Evolutionary conservation across 208 protist genomes (phyloP), one percentile per base, ranked within the genome.

Genomic region (Leishmania mexicana): DNA sequence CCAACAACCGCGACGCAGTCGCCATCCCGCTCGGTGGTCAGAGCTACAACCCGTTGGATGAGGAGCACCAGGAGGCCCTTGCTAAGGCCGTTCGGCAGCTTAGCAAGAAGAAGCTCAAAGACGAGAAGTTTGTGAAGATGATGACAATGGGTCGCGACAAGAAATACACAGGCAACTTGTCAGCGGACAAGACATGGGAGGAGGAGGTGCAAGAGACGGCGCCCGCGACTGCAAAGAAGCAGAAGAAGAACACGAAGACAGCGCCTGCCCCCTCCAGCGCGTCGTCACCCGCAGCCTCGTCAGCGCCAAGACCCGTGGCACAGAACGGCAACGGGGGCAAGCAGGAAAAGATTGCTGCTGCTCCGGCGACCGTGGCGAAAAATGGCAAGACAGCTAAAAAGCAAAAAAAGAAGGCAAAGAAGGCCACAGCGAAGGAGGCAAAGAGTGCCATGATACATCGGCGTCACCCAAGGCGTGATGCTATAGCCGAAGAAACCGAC

Each of bases 21-120:
- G 74, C 93, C 3, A 71, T 86, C 13, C 95, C 95, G 3, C 89
- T 94, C 47, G 86, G 73, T 13, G 95, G 95, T 0, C 95, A 97
- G 80, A 96, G 92, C 85, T 97, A 97, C 90, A 96, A 97, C 88
- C 95, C 95, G 0, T 38, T 78, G 17, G 90, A 96, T 77, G 85
- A 82, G 11, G 93, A 94, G 71, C 95, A 97, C 81, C 95, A 97
- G 84, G 54, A 73, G 31, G 95, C 92, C 13, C 90, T 97, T 13
- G 60, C 64, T 2, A 89, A 83, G 64, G 93, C 89, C 1, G 93
- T 95, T 35, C 83, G 79, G 31, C 86, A 94, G 85, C 83, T 97
- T 0, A 86, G 86, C 82, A 89, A 87, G 76, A 94, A 90, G 80
- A 88, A 93, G 82, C 72, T 75, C 35, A 90, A 90, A 79, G 88